Evolutionary conservation across 495 filamentous ascomycete species (phyloP).

Genomic region (Talaromyces thailandensis): DNA sequence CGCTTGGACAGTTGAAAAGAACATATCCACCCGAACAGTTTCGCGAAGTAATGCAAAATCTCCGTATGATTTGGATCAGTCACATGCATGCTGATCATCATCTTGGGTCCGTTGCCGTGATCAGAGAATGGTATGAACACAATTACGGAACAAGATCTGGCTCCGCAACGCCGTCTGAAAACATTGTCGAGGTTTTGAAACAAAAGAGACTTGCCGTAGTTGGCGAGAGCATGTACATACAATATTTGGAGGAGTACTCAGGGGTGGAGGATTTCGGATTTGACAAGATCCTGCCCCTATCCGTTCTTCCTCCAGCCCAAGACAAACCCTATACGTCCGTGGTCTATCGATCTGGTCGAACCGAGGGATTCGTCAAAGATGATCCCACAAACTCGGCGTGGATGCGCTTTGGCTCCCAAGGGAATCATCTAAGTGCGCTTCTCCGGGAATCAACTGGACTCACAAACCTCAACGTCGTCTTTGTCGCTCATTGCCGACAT

Average conservation of each 20-base stretch:
- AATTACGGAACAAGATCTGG: constrained; percentile 26
- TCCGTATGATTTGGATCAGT: constrained; percentile 86
- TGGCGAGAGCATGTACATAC: constrained; percentile 54
- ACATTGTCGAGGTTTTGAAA: constrained; percentile 26
- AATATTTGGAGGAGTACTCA: constrained; percentile 70
- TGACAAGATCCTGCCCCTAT: constrained; percentile 40
- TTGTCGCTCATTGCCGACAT: constrained; percentile 70
- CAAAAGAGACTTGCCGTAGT: constrained; percentile 49
- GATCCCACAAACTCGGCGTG: constrained; percentile 12
- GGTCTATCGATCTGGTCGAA: constrained; percentile 20
- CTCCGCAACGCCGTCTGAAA: constrained; percentile 15
- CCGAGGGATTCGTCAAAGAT: constrained; percentile 18
- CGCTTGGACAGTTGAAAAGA: constrained; percentile 81
- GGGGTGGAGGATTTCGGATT: constrained; percentile 70
- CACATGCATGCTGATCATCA: constrained; percentile 97
- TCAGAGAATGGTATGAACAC: constrained; percentile 64
- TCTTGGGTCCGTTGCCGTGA: constrained; percentile 66
- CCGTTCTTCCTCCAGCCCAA: background rate
- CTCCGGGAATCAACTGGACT: constrained; percentile 36
- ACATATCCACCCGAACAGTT: constrained; percentile 55
- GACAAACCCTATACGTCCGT: constrained; percentile 15
- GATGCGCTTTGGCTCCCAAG: constrained; percentile 19
- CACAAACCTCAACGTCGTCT: constrained; percentile 38
- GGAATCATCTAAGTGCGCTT: constrained; percentile 19
- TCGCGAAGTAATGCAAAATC: constrained; percentile 59